Evolutionary conservation across 257 asterid species (phyloP).

Genomic region (Rhazya stricta): DNA sequence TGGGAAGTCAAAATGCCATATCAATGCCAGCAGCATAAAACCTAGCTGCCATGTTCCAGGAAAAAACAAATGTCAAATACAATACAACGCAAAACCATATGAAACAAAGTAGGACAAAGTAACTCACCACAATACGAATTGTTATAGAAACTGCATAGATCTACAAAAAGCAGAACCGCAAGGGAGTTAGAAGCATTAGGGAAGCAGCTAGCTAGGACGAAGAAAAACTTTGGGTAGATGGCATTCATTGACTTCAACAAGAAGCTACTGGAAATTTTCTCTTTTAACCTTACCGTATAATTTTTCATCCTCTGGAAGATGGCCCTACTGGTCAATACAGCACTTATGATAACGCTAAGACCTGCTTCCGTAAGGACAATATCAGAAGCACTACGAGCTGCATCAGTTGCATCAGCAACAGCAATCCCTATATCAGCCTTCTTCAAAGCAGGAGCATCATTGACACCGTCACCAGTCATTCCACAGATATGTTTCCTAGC

Average conservation of each 20-base stretch:
- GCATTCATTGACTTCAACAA: neutral
- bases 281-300: conserved; percentile 56
- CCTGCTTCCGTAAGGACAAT: conserved; percentile 98
- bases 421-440: conserved; percentile 99
- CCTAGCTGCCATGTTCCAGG: conserved; percentile 62
- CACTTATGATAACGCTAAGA: conserved; percentile 95
- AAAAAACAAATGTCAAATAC: neutral
- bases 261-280: neutral
- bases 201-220: neutral
- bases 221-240: neutral
- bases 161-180: conserved; percentile 29
- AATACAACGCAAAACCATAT: neutral
- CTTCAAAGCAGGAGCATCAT: conserved; percentile 96
- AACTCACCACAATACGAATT: conserved; percentile 94
- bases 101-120: neutral
- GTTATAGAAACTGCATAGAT: conserved; percentile 97
- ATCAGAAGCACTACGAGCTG: conserved; percentile 99
- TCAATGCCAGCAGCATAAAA: conserved; percentile 90
- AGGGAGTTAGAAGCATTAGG: neutral
- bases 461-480: conserved; percentile 99
- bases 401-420: conserved; percentile 98
- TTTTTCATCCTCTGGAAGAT: conserved; percentile 98
- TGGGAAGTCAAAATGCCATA: conserved; percentile 94
- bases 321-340: conserved; percentile 94
- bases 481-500: conserved; percentile 97